Evolutionary conservation across 768 basidiomycete genomes (phyloP), one percentile per base, ranked within the genome.

Genomic region (Boletus edulis): DNA sequence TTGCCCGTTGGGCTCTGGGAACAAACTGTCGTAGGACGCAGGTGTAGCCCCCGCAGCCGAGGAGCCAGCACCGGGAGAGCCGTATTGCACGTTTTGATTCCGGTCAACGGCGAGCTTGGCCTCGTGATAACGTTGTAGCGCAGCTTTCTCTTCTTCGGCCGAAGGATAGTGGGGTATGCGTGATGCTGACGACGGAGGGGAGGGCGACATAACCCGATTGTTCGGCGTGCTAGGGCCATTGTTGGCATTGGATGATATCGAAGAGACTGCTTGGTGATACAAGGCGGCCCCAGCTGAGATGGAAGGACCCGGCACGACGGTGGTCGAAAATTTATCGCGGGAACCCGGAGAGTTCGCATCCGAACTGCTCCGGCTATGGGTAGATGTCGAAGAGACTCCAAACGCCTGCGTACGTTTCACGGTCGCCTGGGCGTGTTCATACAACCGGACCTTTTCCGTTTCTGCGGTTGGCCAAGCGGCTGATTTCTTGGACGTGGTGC

Each of bases 131-230:
- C 83, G 75, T 59, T 67, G 76, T 52, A 91, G 64, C 22, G 85
- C 85, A 3, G 81, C 86, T 65, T 91, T 91, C 70, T 92, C 90
- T 64, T 88, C 80, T 56, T 84, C 85, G 0, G 89, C 89, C 18
- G 83, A 81, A 34, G 73, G 70, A 62, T 82, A 87, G 31, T 79
- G 78, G 31, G 82, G 80, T 4, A 76, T 65, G 3, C 64, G 56
- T 6, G 67, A 54, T 37, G 61, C 32, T 6, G 72, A 54, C 40
- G 64, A 24, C 34, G 73, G 57, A 24, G 62, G 67, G 35, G 69
- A 51, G 54, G 74, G 56, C n/a, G 71, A 62, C 24, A 67, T 51
- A 13, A 63, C 68, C 10, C 70, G 68, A n/a, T 67, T 54, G 34
- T 60, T 62, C 1, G 67, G 58, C 5, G 62, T 56, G 18, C 39